Percentiles rank a stretch among this genome's conserved stretches.
Evolutionary conservation across 2,329 filamentous ascomycete species (phyloP).

Genomic region (Colletotrichum incanum): DNA sequence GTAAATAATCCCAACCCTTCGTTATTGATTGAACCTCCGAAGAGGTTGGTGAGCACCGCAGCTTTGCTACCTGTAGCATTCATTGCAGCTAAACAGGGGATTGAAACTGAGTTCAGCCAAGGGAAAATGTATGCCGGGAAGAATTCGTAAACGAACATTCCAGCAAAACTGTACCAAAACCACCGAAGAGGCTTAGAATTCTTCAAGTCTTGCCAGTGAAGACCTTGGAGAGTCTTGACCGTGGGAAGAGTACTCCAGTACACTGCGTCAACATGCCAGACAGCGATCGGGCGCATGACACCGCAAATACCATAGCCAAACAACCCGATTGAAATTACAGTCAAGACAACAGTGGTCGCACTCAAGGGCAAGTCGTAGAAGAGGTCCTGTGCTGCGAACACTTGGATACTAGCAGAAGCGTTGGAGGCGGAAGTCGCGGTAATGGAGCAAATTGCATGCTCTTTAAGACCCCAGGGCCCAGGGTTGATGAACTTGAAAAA

Average conservation of each 20-base stretch:
- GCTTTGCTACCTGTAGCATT: constrained; percentile 64
- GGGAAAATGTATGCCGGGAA: constrained; percentile 70
- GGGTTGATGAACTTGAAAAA: constrained; percentile 64
- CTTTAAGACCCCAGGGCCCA: constrained; percentile 69
- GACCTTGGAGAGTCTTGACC: constrained; percentile 67
- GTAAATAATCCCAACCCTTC: constrained; percentile 66
- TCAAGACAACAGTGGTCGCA: constrained; percentile 63
- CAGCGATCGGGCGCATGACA: constrained; percentile 66
- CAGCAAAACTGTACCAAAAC: constrained; percentile 67
- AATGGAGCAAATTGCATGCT: constrained; percentile 69
- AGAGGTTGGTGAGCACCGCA: constrained; percentile 61
- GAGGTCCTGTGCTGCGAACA: constrained; percentile 65
- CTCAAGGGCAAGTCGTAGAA: constrained; percentile 66
- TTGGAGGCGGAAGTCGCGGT: constrained; percentile 70
- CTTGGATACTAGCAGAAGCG: constrained; percentile 57
- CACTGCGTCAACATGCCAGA: constrained; percentile 71
- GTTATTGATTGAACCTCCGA: constrained; percentile 67
- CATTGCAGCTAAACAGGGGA: constrained; percentile 69
- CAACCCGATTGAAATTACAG: constrained; percentile 67
- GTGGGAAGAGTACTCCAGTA: constrained; percentile 70
- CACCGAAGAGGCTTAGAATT: constrained; percentile 65
- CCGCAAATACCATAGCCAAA: constrained; percentile 71
- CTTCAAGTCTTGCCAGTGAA: constrained; percentile 68
- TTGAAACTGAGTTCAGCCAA: constrained; percentile 69
- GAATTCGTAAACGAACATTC: constrained; percentile 67